Base-by-base conservation (phyloP, 2,329 filamentous ascomycete genomes). In the Bipolaris victoriae region DNA sequence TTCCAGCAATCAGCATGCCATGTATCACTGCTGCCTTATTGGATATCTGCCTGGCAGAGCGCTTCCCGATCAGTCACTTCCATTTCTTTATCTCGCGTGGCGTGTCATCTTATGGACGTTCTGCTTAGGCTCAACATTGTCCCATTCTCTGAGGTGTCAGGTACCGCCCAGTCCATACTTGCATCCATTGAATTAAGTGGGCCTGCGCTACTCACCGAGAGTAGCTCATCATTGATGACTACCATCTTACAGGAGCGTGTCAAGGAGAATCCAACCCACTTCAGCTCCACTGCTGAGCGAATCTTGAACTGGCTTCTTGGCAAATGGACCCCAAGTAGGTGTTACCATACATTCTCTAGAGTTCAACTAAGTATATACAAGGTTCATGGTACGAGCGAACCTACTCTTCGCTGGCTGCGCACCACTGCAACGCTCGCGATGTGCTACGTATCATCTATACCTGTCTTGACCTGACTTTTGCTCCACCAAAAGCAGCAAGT, bases 231-330 rank as follows among this genome's bases (percentile, higher is more conserved):
- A 2, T 75, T 99, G 39, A 91, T 96, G 86, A 80, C 84, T 15
- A 84, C 85, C 52, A 75, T 96, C 40, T 80, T 95, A 35, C 83
- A 87, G 54, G 79, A 87, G 39, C 86, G 87, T 50, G 87, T 89
- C 63, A 82, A 84, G 26, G 84, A 88, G 66, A 86, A 89, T 43
- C 89, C 91, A 1, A 88, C 85, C 56, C 85, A 86, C 35, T 90
- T 86, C 63, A 85, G 88, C 64, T 81, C 82, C 37, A 89, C 88
- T 3, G 88, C 86, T 36, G 89, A 87, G 62, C 86, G 90, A 66
- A 83, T 95, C 35, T 85, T 95, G 54, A 84, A 87, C 66, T 99
- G 95, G 95, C 75, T 95, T 1, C 88, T 92, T 66, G 84, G 87
- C 33, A 88, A 85, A 67, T 99, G 94, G 92, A 88, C 87, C 63